phyloP scores from a whole-genome alignment of 345 rosid species.

The Combretum micranthum region DNA sequence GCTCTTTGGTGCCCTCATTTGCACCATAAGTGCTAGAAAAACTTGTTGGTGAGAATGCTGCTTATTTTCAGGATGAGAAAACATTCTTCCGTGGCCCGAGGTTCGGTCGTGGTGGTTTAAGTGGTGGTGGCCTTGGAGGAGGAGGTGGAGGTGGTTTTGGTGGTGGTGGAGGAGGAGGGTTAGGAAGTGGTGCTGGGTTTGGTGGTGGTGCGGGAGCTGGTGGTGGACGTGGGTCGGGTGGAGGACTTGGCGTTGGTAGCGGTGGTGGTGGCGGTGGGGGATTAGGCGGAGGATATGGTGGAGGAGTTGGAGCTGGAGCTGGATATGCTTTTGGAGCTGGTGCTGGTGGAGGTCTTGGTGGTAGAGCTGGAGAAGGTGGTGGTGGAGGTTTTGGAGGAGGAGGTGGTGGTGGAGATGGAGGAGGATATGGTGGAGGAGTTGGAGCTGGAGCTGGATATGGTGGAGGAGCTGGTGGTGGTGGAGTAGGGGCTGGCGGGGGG shows the following conservation, averaged over 20 bases:
- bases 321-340: constrained; percentile 6
- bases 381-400: constrained; percentile 1
- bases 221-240: background rate
- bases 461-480: background rate
- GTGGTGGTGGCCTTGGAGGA: background rate
- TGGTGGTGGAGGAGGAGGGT: background rate
- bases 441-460: background rate
- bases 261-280: background rate
- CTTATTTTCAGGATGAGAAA: background rate
- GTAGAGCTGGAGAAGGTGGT: background rate
- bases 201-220: constrained; percentile 8
- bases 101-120: background rate
- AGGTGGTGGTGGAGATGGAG: background rate
- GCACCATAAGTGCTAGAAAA: background rate
- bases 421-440: background rate
- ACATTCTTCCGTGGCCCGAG: too few relatives aligned
- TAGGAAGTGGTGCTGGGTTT: background rate
- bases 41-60: background rate
- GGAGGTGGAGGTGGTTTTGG: constrained; percentile 1
- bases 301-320: background rate
- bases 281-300: background rate
- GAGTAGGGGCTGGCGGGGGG: constrained; percentile 2
- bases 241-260: background rate
- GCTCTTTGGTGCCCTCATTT: constrained; percentile 4
- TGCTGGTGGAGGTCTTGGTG: constrained; percentile 3